Evolutionary conservation across 495 filamentous ascomycete species (phyloP).

Genomic region (Hyaloscypha finlandica): DNA sequence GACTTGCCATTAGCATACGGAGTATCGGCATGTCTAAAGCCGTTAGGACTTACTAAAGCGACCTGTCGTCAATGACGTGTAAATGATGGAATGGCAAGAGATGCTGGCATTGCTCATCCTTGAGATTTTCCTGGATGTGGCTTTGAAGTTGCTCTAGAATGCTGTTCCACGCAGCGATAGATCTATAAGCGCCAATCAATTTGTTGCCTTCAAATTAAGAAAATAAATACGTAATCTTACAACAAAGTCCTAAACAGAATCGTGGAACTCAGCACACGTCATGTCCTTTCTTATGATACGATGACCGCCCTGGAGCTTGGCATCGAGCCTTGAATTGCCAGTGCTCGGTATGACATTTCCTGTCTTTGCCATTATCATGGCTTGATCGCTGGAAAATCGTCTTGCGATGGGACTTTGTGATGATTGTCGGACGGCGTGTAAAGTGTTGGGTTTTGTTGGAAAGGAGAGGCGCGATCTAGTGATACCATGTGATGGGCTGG

Average conservation of each 20-base stretch:
- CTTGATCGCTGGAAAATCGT: conserved; percentile 18
- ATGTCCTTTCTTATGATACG: conserved; percentile 19
- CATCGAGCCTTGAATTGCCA: conserved; percentile 19
- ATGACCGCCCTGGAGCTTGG: conserved; percentile 17
- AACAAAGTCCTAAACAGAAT: conserved; percentile 19
- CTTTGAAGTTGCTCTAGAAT: conserved; percentile 21
- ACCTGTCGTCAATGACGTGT: conserved; percentile 20
- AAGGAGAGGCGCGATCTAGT: conserved; percentile 15
- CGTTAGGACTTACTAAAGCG: conserved; percentile 21
- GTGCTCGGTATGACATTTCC: conserved; percentile 18
- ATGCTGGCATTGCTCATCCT: conserved; percentile 15
- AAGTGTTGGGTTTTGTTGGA: conserved; percentile 12
- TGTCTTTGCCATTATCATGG: conserved; percentile 12
- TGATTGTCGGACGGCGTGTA: conserved; percentile 10
- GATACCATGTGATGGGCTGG: conserved; percentile 11
- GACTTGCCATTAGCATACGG: conserved; percentile 16
- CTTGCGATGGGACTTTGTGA: conserved; percentile 14
- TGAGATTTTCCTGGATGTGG: conserved; percentile 18
- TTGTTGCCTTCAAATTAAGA: conserved; percentile 10
- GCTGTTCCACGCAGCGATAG: conserved; percentile 23
- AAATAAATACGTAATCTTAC: conserved; percentile 19
- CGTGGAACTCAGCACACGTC: conserved; percentile 19
- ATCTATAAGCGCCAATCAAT: conserved; percentile 18
- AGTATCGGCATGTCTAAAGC: conserved; percentile 7
- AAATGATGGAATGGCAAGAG: conserved; percentile 21